Evolutionary conservation across 164 flowering plant genomes (phyloP).

Genomic region (Pachysandra terminalis): DNA sequence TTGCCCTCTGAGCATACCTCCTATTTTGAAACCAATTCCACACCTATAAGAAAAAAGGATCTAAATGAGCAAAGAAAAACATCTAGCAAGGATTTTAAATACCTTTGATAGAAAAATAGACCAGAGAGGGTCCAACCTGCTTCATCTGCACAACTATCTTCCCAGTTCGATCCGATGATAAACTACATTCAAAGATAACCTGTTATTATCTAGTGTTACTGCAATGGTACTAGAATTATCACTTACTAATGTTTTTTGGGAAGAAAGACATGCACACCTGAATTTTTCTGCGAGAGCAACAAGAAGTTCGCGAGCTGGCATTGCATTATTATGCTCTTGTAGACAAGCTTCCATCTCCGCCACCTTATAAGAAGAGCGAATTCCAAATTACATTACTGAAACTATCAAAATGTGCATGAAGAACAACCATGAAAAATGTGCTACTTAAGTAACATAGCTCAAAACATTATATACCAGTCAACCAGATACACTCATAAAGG

Average conservation of each 20-base stretch:
- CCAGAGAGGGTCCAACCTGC: constrained; percentile 47
- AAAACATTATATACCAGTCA: too few species aligned
- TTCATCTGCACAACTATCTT: constrained; percentile 79
- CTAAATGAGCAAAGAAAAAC: constrained; percentile 9
- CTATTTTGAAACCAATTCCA: constrained; percentile 99
- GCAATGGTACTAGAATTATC: background rate
- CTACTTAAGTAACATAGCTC: background rate
- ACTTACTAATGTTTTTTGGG: background rate
- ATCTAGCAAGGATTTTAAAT: background rate
- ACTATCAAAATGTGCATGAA: background rate
- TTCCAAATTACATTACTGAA: background rate
- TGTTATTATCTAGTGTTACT: background rate
- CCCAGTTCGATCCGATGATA: constrained; percentile 69
- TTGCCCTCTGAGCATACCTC: constrained; percentile 82
- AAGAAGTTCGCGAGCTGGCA: constrained; percentile 79
- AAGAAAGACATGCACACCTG: constrained; percentile 40
- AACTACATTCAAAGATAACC: constrained; percentile 35
- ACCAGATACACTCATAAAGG: too few species aligned
- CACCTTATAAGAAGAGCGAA: constrained; percentile 37
- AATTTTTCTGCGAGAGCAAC: constrained; percentile 76
- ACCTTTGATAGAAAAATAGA: background rate
- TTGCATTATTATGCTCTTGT: constrained; percentile 52
- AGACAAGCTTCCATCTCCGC: constrained; percentile 76
- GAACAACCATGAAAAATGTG: background rate
- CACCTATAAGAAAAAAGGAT: constrained; percentile 37